Conservation (phyloP, 2,329 filamentous ascomycete species). For the Clonostachys chloroleuca region DNA sequence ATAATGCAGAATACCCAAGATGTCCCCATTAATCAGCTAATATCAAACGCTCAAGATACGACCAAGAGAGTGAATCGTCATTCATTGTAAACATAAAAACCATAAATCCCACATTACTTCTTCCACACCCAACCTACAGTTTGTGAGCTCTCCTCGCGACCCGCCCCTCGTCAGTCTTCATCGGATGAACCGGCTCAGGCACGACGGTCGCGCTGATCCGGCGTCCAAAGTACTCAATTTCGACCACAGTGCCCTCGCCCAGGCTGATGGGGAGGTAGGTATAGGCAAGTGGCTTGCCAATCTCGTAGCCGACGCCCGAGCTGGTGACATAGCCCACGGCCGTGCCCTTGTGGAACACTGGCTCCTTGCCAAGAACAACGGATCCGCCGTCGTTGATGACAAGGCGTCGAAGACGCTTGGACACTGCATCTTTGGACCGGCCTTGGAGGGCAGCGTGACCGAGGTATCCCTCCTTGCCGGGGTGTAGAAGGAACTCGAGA, state of each 20-base stretch:
- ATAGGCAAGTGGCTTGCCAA: slow-evolving; percentile 55
- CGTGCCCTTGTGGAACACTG: slow-evolving; percentile 44
- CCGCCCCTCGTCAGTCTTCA: background rate
- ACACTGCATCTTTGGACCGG: slow-evolving; percentile 24
- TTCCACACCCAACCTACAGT: background rate
- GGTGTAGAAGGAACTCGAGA: slow-evolving; percentile 42
- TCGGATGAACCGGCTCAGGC: slow-evolving; percentile 29
- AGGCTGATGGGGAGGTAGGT: slow-evolving; percentile 47
- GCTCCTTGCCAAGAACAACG: slow-evolving; percentile 58
- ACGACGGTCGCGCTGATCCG: slow-evolving; percentile 48
- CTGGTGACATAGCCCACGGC: slow-evolving; percentile 54
- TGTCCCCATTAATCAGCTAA: too few species aligned
- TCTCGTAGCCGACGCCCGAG: slow-evolving; percentile 54
- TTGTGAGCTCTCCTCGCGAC: background rate
- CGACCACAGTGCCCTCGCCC: slow-evolving; percentile 41
- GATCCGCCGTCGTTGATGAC: slow-evolving; percentile 52
- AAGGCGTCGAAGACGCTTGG: slow-evolving; percentile 38
- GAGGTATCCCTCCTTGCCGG: slow-evolving; percentile 46
- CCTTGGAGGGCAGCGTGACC: slow-evolving; percentile 43
- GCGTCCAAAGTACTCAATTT: slow-evolving; percentile 58
- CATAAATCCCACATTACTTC: background rate
- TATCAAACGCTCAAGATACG: too few species aligned
- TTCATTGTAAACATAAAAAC: background rate
- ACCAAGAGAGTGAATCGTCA: background rate
- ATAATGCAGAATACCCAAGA: too few species aligned